Conservation (phyloP, 305 asterid species). For the Salvia sclarea region DNA sequence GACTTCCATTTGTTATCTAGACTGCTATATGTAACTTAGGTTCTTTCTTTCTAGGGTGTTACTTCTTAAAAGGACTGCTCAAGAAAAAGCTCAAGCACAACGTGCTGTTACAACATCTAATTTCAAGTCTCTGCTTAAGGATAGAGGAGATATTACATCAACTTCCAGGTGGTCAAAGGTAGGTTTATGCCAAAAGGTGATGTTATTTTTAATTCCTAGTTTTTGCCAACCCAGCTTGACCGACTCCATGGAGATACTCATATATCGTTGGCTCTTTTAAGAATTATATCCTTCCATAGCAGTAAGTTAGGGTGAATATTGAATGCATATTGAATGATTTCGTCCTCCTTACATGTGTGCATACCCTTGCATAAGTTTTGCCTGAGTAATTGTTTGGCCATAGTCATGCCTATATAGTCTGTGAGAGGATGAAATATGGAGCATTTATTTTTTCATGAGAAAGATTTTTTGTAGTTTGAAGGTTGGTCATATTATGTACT, state of each 20-base stretch:
- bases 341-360: not conserved
- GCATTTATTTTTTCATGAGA: not conserved
- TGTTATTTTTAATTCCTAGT: constrained; percentile 50
- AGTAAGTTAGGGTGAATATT: not conserved
- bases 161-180: constrained; percentile 97
- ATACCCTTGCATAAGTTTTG: constrained; percentile 3
- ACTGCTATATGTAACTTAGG: constrained; percentile 28
- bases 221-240: not conserved
- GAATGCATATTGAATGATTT: constrained; percentile 19
- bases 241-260: constrained; percentile 4
- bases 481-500: not conserved
- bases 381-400: not conserved
- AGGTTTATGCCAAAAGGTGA: constrained; percentile 36
- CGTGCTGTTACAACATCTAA: constrained; percentile 66
- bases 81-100: constrained; percentile 76
- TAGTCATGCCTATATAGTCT: constrained; percentile 14
- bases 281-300: not conserved
- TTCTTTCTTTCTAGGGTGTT: constrained; percentile 53
- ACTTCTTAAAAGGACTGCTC: constrained; percentile 70
- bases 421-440: not conserved
- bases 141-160: constrained; percentile 62
- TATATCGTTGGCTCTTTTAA: not conserved
- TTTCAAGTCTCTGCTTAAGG: constrained; percentile 87
- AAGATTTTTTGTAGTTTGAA: not conserved
- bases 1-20: constrained; percentile 17